Percentiles rank a stretch among this genome's conserved stretches.
These are phyloP conservation scores for Paramecium pentaurelia DNA, from an alignment of 73 alveolate genomes.

Conservation along the genomic window DNA sequence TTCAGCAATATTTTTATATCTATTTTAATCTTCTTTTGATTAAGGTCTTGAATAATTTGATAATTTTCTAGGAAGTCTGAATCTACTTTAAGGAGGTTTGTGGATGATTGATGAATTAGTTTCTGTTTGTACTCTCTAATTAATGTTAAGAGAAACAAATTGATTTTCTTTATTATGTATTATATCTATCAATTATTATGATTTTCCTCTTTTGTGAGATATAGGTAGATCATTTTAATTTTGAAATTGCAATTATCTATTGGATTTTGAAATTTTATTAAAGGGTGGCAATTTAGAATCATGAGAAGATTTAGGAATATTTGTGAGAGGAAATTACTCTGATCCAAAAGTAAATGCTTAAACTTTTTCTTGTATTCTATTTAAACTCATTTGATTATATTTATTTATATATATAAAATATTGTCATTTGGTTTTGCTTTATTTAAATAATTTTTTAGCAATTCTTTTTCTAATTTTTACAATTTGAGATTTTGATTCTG, in stretches of 20 bases:
- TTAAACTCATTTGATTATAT: background rate
- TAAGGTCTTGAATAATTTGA: background rate
- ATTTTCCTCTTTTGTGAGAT: background rate
- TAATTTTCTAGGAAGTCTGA: background rate
- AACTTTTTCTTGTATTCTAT: background rate
- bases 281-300: constrained; percentile 18
- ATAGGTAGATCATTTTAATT: background rate
- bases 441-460: constrained; percentile 5
- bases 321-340: background rate
- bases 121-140: background rate
- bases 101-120: background rate
- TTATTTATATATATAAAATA: background rate
- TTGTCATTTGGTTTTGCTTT: background rate
- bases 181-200: background rate
- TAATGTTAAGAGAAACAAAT: background rate
- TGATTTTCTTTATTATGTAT: background rate
- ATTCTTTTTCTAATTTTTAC: constrained; percentile 1
- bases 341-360: constrained; percentile 9
- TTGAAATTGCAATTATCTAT: background rate
- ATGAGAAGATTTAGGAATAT: background rate
- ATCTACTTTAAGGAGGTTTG: background rate
- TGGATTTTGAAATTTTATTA: background rate
- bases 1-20: background rate
- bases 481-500: background rate
- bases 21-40: background rate